A percentile compares a stretch with the other conserved stretches of the same genome.
Conservation (phyloP, 163 green algal species). For the Volvox carteri region DNA sequence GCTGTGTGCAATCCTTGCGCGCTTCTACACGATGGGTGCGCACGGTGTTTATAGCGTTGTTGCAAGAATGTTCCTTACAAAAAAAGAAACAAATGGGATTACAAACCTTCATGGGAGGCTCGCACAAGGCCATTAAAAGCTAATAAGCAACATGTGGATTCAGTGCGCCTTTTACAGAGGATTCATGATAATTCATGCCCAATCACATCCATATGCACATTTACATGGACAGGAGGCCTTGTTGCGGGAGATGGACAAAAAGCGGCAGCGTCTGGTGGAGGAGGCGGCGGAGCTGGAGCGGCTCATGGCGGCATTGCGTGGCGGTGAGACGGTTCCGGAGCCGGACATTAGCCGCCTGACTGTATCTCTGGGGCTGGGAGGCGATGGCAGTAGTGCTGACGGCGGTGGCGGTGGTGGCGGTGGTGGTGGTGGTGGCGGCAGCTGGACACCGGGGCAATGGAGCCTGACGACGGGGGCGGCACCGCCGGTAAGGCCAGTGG, state of each 20-base stretch:
- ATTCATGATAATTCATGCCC: too few relatives aligned
- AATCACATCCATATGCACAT: too few relatives aligned
- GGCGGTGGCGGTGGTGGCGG: not conserved
- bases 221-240: constrained; percentile 59
- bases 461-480: not conserved
- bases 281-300: constrained; percentile 59
- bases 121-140: too few relatives aligned
- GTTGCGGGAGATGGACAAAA: constrained; percentile 57
- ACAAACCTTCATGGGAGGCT: too few relatives aligned
- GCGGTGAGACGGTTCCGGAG: constrained; percentile 15
- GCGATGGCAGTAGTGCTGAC: not conserved
- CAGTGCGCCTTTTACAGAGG: too few relatives aligned
- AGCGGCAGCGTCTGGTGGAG: constrained; percentile 58
- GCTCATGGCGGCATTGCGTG: constrained; percentile 46
- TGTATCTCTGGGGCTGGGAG: constrained; percentile 1
- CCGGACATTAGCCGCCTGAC: constrained; percentile 21
- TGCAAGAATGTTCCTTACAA: too few relatives aligned
- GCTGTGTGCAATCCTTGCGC: too few relatives aligned
- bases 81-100: too few relatives aligned
- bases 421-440: not conserved
- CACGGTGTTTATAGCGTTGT: too few relatives aligned
- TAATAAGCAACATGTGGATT: too few relatives aligned
- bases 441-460: not conserved
- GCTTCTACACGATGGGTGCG: too few relatives aligned
- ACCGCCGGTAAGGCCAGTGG: not conserved